Percentiles rank a stretch among this genome's conserved stretches.
These are phyloP conservation scores for Rheum nobile DNA, from an alignment of 148 eudicot genomes.

Conservation along the genomic window DNA sequence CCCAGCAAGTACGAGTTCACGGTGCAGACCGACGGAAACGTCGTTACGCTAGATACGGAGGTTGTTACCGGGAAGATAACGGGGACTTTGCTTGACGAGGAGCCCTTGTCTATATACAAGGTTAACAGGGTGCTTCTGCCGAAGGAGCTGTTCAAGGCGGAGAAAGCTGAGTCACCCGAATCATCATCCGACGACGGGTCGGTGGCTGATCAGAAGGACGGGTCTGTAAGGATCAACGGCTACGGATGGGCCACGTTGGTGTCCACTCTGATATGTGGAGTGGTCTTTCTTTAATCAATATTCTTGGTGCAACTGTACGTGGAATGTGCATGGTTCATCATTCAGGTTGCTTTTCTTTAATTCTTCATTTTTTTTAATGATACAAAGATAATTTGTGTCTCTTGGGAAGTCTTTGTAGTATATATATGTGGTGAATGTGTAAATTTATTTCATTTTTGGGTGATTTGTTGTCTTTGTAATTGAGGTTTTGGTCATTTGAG, in stretches of 20 bases:
- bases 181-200: conserved; percentile 1
- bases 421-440: background rate
- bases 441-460: background rate
- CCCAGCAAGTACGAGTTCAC: conserved; percentile 44
- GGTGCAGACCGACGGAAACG: conserved; percentile 45
- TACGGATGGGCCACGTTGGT: conserved; percentile 16
- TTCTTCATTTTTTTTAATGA: too few species aligned
- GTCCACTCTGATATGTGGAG: conserved; percentile 13
- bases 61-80: conserved; percentile 40
- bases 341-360: background rate
- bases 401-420: background rate
- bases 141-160: conserved; percentile 44
- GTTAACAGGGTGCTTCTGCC: conserved; percentile 56
- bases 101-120: conserved; percentile 46
- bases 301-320: background rate
- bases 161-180: background rate
- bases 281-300: background rate
- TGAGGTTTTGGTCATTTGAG: background rate
- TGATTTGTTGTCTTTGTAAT: background rate
- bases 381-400: background rate
- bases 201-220: conserved; percentile 29
- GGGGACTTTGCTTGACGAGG: conserved; percentile 51
- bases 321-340: background rate
- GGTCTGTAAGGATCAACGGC: conserved; percentile 15
- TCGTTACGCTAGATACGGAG: conserved; percentile 48